Evolutionary conservation across 2,329 filamentous ascomycete species (phyloP), one percentile per base, ranked within the genome.

Genomic region (Esteya vermicola): DNA sequence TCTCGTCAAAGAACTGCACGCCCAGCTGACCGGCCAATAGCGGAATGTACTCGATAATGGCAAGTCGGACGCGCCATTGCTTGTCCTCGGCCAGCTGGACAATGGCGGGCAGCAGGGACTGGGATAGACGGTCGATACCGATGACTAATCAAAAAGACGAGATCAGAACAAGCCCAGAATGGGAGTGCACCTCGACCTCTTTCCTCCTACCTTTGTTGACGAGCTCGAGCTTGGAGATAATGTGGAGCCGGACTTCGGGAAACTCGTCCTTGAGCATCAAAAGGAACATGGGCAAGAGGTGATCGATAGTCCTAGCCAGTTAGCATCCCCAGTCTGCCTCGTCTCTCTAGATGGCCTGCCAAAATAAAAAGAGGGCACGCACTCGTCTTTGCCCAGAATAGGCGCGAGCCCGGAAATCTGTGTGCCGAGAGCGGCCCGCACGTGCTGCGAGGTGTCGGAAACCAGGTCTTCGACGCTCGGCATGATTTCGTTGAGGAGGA

Each of bases 251-350:
- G 38, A 98, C 91, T 57, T 98, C 91, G 19, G 91, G 91, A 61
- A 95, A 96, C 57, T 98, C 91, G 54, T 98, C 91, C 72, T 96
- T 98, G 53, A 98, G 78, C 91, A 98, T 98, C 60, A 93, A 85
- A 40, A 98, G 72, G 63, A 98, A 96, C 89, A 98, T 98, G 40
- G 91, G 91, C 33, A 98, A 75, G 33, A 98, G 77, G 58, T 98
- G 91, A 51, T 91, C 81, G 50, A 94, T 96, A 23, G 91, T 98
- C 62, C 85, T 91, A 49, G 1, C n/a, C 13, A 4, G 16, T 42
- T 22, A 44, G 43, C 18, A 18, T 23, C 6, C 16, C 8, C n/a
- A n/a, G 7, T 19, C 7, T 18, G 6, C n/a, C 14, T 9, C 4
- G 21, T 26, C 21, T 14, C 21, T 9, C n/a, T n/a, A n/a, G 22